Conservation (phyloP, 345 rosid species). For the Euphorbia lathyris region DNA sequence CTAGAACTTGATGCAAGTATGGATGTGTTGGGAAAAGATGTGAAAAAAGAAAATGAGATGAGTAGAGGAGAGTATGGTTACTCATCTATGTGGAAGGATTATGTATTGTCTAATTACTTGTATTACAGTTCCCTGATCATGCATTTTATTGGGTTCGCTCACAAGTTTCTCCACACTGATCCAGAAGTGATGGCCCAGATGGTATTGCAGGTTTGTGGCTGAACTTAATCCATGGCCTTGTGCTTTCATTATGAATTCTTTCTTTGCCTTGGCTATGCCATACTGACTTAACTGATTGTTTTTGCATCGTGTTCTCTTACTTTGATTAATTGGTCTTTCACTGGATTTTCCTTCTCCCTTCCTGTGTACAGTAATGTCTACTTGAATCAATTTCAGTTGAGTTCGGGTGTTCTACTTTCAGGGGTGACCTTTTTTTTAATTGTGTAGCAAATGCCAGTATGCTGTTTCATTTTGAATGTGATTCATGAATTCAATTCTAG, state of each 20-base stretch:
- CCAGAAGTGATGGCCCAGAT: conserved; percentile 73
- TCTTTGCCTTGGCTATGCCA: neutral
- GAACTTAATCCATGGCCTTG: conserved; percentile 7
- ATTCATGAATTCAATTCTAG: neutral
- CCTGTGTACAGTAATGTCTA: no score
- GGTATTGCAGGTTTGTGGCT: conserved; percentile 73
- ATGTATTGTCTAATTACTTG: conserved; percentile 75
- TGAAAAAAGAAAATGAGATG: conserved; percentile 33
- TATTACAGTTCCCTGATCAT: conserved; percentile 83
- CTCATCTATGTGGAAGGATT: conserved; percentile 63
- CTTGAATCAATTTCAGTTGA: neutral
- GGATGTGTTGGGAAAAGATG: conserved; percentile 41
- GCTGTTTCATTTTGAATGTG: neutral
- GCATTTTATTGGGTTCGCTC: conserved; percentile 96
- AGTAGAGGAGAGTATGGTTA: conserved; percentile 38
- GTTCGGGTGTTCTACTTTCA: neutral
- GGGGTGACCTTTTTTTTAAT: neutral
- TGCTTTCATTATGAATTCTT: conserved; percentile 3
- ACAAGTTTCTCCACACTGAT: conserved; percentile 90
- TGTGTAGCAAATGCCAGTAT: neutral
- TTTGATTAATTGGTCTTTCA: neutral
- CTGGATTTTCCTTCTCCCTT: neutral
- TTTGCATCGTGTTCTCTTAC: neutral
- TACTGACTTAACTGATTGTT: neutral
- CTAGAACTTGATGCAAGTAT: conserved; percentile 47